Evolutionary conservation across 495 filamentous ascomycete genomes (phyloP).

Genomic region (Lentithecium fluviatile): DNA sequence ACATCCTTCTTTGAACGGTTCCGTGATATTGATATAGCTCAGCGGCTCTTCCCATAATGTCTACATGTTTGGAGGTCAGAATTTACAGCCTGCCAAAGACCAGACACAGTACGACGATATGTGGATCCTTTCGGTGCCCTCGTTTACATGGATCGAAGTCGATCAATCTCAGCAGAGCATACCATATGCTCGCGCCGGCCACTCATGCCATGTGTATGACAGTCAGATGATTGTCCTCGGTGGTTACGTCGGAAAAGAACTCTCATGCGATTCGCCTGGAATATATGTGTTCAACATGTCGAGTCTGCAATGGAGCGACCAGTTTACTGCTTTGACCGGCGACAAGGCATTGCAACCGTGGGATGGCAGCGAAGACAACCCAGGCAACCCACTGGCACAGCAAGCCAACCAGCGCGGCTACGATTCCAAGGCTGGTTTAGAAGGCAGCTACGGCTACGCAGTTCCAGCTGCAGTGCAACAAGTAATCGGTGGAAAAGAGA

Average conservation of each 20-base stretch:
- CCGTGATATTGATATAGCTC: background rate
- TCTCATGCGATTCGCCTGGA: conserved; percentile 66
- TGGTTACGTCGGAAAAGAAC: conserved; percentile 62
- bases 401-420: conserved; percentile 47
- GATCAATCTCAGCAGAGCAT: conserved; percentile 51
- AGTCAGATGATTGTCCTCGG: conserved; percentile 71
- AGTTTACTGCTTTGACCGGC: conserved; percentile 53
- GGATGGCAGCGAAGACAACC: conserved; percentile 11
- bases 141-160: conserved; percentile 71
- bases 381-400: conserved; percentile 46
- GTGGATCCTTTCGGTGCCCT: conserved; percentile 74
- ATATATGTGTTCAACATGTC: conserved; percentile 68
- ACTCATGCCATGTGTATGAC: conserved; percentile 67
- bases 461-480: conserved; percentile 62
- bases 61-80: conserved; percentile 76
- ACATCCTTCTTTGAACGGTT: background rate
- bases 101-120: conserved; percentile 71
- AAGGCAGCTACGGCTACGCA: conserved; percentile 60
- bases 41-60: conserved; percentile 71
- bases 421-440: conserved; percentile 45
- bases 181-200: conserved; percentile 64
- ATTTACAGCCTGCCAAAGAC: conserved; percentile 57
- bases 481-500: conserved; percentile 60
- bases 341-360: conserved; percentile 20
- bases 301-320: conserved; percentile 58